Conservation (phyloP, 2,329 filamentous ascomycete genomes). For the Aureobasidium sp. region DNA sequence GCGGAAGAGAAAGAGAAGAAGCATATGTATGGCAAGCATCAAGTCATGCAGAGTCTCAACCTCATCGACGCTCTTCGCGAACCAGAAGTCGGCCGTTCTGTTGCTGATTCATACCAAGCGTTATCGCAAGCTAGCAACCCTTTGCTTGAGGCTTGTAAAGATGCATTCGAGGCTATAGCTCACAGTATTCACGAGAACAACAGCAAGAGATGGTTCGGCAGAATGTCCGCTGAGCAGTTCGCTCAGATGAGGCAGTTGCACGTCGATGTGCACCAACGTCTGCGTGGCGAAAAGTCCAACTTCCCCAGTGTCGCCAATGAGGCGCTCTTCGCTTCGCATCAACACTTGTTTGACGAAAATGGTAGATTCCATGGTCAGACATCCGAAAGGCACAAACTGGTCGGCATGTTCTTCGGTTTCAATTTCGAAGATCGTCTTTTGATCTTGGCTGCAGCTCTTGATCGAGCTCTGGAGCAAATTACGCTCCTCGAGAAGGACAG, state of each 20-base stretch:
- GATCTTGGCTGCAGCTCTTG: background rate
- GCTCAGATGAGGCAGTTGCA: conserved; percentile 4
- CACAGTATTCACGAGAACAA: conserved; percentile 16
- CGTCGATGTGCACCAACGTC: background rate
- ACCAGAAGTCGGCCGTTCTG: conserved; percentile 1
- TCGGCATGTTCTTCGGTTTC: conserved; percentile 15
- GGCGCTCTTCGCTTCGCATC: conserved; percentile 7
- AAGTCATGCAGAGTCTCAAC: conserved; percentile 15
- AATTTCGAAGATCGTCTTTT: conserved; percentile 15
- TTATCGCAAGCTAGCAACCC: conserved; percentile 9
- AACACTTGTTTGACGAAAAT: conserved; percentile 8
- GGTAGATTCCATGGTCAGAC: conserved; percentile 3
- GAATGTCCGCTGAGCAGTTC: conserved; percentile 5
- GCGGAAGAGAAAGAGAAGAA: background rate
- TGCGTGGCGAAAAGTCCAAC: background rate
- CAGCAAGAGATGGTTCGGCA: conserved; percentile 14
- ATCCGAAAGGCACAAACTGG: background rate
- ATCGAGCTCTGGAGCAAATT: conserved; percentile 2
- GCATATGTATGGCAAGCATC: conserved; percentile 6
- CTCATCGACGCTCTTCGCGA: background rate
- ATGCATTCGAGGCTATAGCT: background rate
- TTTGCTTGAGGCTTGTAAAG: background rate
- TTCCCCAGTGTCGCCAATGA: conserved; percentile 11
- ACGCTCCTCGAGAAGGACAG: conserved; percentile 1
- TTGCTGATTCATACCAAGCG: conserved; percentile 10